phyloP scores from a whole-genome alignment of 305 asterid species.

The Fraxinus floribunda region DNA sequence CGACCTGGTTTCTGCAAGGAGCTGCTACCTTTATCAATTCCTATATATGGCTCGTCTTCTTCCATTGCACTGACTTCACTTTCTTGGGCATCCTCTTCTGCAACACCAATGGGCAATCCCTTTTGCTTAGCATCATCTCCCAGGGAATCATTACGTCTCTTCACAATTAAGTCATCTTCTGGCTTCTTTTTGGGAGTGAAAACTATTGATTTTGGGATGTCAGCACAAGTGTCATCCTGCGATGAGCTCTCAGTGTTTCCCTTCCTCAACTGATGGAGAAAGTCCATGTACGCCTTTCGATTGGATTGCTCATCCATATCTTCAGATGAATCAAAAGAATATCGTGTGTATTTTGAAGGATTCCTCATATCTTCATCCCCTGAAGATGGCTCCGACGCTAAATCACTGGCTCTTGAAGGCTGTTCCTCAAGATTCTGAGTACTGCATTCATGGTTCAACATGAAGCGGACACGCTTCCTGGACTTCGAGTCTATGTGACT shows the following conservation, averaged over 20 bases:
- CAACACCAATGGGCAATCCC: conserved; percentile 45
- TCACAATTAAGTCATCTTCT: conserved; percentile 24
- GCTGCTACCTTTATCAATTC: conserved; percentile 24
- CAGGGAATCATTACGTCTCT: conserved; percentile 26
- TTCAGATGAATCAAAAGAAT: conserved; percentile 51
- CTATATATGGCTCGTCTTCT: conserved; percentile 45
- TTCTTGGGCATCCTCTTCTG: conserved; percentile 41
- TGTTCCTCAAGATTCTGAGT: conserved; percentile 27
- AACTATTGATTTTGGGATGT: conserved; percentile 42
- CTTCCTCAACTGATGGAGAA: conserved; percentile 44
- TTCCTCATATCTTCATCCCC: conserved; percentile 43
- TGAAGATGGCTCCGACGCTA: conserved; percentile 20
- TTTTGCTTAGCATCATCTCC: conserved; percentile 34
- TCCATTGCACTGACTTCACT: conserved; percentile 56
- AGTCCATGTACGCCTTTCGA: conserved; percentile 55
- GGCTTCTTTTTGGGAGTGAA: conserved; percentile 58
- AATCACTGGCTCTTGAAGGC: conserved; percentile 25
- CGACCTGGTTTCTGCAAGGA: conserved; percentile 49
- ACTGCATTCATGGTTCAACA: conserved; percentile 31
- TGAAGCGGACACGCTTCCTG: conserved; percentile 61
- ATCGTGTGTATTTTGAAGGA: conserved; percentile 77
- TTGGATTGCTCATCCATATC: conserved; percentile 68
- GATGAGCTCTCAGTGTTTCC: conserved; percentile 22
- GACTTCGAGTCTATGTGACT: conserved; percentile 35
- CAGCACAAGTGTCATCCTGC: conserved; percentile 27